Evolutionary conservation across 2,329 filamentous ascomycete species (phyloP).

Genomic region (Phaeoacremonium minimum): DNA sequence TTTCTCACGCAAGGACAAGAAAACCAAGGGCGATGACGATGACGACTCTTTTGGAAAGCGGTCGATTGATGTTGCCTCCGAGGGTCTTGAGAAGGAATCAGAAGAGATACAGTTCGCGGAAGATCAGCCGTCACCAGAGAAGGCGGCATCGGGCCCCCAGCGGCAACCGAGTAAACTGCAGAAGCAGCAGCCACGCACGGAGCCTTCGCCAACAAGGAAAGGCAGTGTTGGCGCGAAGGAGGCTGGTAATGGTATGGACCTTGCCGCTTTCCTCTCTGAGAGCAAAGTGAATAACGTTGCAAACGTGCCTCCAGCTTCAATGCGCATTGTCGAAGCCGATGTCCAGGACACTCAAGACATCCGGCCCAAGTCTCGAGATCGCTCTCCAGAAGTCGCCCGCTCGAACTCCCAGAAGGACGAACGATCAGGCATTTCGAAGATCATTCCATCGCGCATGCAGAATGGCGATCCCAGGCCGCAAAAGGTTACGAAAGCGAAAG

Average conservation of each 20-base stretch:
- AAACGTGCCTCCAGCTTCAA: slow-evolving; percentile 50
- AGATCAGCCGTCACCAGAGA: slow-evolving; percentile 42
- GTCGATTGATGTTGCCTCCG: slow-evolving; percentile 51
- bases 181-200: slow-evolving; percentile 54
- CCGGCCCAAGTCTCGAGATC: slow-evolving; percentile 22
- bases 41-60: slow-evolving; percentile 59
- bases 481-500: slow-evolving; percentile 55
- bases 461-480: slow-evolving; percentile 44
- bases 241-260: slow-evolving; percentile 28
- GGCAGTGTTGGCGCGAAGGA: slow-evolving; percentile 21
- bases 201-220: slow-evolving; percentile 42
- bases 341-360: slow-evolving; percentile 28
- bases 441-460: slow-evolving; percentile 31
- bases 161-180: slow-evolving; percentile 65
- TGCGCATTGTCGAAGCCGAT: slow-evolving; percentile 53
- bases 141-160: slow-evolving; percentile 36
- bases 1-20: slow-evolving; percentile 61
- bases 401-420: slow-evolving; percentile 35
- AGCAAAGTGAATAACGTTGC: slow-evolving; percentile 46
- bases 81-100: slow-evolving; percentile 37
- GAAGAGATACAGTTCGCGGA: slow-evolving; percentile 30
- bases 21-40: slow-evolving; percentile 51
- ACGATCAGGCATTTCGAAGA: slow-evolving; percentile 36
- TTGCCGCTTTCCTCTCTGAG: slow-evolving; percentile 35
- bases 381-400: slow-evolving; percentile 23